Percentiles rank a stretch among this genome's conserved stretches.
These are phyloP conservation scores for Picea sitchensis DNA, from an alignment of 75 land plant genomes.

Conservation along the genomic window DNA sequence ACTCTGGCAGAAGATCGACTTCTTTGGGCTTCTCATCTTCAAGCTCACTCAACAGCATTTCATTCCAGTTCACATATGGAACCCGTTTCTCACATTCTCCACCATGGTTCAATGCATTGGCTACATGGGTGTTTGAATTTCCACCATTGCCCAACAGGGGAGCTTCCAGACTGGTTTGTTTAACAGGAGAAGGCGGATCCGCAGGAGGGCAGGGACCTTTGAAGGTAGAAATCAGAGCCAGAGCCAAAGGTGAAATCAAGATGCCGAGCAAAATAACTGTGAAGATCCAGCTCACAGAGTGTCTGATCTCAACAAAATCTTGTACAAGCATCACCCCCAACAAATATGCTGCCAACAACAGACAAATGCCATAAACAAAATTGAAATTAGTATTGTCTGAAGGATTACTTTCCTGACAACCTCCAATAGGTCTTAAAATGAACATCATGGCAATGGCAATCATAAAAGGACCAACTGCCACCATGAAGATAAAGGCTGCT, in stretches of 20 bases:
- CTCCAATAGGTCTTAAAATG: slow-evolving; percentile 31
- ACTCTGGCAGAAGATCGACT: slow-evolving; percentile 24
- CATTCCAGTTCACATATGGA: slow-evolving; percentile 10
- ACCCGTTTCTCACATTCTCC: not conserved
- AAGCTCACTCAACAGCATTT: slow-evolving; percentile 30
- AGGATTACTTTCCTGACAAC: slow-evolving; percentile 4
- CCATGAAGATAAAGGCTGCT: slow-evolving; percentile 43
- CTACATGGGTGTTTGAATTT: not conserved
- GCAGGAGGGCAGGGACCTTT: not conserved
- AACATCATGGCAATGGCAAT: slow-evolving; percentile 40
- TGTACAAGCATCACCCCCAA: slow-evolving; percentile 37
- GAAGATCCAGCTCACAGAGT: slow-evolving; percentile 11
- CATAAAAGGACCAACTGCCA: slow-evolving; percentile 35
- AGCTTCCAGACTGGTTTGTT: not conserved
- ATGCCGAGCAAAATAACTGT: slow-evolving; percentile 27
- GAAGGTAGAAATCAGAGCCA: slow-evolving; percentile 4
- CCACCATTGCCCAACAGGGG: not conserved
- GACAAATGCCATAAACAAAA: slow-evolving; percentile 35
- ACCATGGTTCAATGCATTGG: not conserved
- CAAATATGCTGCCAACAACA: slow-evolving; percentile 39
- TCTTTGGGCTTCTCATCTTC: slow-evolving; percentile 39
- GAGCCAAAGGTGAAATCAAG: slow-evolving; percentile 28
- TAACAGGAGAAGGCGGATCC: not conserved
- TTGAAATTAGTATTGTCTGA: slow-evolving; percentile 25
- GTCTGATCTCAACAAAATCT: slow-evolving; percentile 17